A percentile compares a stretch with the other conserved stretches of the same genome.
phyloP scores from a whole-genome alignment of 805 yeast genomes.

The Kodamaea sagamina region DNA sequence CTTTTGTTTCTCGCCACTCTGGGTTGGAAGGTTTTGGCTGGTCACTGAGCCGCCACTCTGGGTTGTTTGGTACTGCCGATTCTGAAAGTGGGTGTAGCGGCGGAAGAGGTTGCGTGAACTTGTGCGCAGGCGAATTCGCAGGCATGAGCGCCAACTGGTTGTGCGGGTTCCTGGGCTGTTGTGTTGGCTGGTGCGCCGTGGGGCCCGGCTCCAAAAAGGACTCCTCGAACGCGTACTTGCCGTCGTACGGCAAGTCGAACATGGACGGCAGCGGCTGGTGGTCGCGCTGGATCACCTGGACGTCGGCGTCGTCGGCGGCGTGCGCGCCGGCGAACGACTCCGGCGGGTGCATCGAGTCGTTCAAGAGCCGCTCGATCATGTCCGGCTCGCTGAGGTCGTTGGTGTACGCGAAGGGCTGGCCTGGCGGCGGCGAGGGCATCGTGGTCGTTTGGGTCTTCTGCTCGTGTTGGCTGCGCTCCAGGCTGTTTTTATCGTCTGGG shows the following conservation, averaged over 20 bases:
- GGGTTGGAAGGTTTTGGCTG: too few relatives aligned
- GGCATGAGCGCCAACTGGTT: slow-evolving; percentile 9
- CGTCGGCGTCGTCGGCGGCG: slow-evolving; percentile 20
- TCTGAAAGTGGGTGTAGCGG: slow-evolving; percentile 34
- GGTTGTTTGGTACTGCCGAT: slow-evolving; percentile 29
- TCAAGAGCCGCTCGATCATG: slow-evolving; percentile 11
- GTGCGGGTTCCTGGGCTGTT: background rate
- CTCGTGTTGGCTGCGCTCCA: background rate
- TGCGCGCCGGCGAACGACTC: background rate
- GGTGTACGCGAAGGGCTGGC: background rate
- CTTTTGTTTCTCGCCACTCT: too few relatives aligned
- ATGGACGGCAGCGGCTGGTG: slow-evolving; percentile 5
- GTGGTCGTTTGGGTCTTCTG: background rate
- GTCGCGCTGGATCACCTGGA: slow-evolving; percentile 25
- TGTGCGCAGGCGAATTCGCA: slow-evolving; percentile 10
- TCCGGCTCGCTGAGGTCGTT: slow-evolving; percentile 8
- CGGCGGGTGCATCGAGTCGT: slow-evolving; percentile 4
- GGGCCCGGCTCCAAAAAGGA: slow-evolving; percentile 4
- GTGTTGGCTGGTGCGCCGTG: too few relatives aligned
- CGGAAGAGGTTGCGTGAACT: slow-evolving; percentile 23
- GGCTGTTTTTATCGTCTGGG: background rate
- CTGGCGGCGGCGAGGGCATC: slow-evolving; percentile 10
- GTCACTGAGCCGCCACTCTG: slow-evolving; percentile 18
- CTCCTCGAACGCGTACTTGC: slow-evolving; percentile 4
- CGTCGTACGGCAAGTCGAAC: slow-evolving; percentile 8